These are phyloP conservation scores for Gamsiella multidivaricata DNA, from an alignment of 192 early-diverging fungal genomes.

Conservation along the genomic window DNA sequence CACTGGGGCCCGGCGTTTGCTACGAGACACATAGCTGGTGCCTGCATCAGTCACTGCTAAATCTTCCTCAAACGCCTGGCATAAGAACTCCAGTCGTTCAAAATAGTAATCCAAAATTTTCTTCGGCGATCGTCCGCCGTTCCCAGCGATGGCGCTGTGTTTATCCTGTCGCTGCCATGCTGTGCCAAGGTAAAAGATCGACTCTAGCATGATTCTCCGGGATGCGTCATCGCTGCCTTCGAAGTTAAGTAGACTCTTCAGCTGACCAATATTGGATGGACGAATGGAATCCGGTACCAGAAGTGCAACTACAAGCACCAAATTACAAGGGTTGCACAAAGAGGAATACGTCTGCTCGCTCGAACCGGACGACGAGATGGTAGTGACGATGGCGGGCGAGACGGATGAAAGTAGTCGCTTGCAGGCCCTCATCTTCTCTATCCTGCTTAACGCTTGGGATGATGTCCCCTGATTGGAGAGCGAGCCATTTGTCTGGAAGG, in stretches of 20 bases:
- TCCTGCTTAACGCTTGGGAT: not conserved
- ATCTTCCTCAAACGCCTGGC: conserved; percentile 7
- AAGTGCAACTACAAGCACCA: conserved; percentile 20
- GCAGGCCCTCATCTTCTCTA: conserved; percentile 19
- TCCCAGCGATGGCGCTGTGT: not conserved
- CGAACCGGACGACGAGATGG: conserved; percentile 1
- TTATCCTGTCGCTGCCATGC: conserved; percentile 22
- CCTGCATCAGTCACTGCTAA: not conserved
- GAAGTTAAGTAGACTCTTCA: conserved; percentile 27
- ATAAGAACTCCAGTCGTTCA: conserved; percentile 8
- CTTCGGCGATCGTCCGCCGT: not conserved
- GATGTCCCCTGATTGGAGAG: not conserved
- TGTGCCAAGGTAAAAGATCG: conserved; percentile 29
- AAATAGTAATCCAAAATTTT: conserved; percentile 24
- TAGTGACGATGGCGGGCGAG: not conserved
- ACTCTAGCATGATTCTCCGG: conserved; percentile 16
- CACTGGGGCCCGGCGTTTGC: not conserved
- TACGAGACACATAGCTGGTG: not conserved
- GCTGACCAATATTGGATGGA: conserved; percentile 17
- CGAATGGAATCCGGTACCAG: conserved; percentile 39
- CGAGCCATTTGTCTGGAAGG: not conserved
- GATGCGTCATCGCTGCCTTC: conserved; percentile 24
- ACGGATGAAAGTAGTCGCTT: conserved; percentile 26
- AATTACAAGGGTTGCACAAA: conserved; percentile 37
- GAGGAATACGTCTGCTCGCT: conserved; percentile 25